Conservation (phyloP, 148 eudicot species). For the Limonium bicolor region DNA sequence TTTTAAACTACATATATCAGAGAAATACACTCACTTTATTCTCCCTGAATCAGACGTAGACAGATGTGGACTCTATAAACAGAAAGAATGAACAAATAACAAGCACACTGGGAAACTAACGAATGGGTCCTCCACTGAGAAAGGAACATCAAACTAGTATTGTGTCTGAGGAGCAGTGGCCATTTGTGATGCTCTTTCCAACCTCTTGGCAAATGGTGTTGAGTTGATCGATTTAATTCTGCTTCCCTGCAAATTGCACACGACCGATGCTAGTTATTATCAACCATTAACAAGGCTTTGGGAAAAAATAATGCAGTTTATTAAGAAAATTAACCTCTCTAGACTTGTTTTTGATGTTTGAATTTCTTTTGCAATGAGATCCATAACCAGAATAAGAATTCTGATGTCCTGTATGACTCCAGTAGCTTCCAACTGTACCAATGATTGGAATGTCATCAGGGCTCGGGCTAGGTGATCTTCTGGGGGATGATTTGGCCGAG, state of each 20-base stretch:
- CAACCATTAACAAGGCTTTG: not conserved
- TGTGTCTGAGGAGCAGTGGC: conserved; percentile 3
- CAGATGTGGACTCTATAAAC: too few species aligned
- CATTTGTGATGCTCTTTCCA: conserved; percentile 31
- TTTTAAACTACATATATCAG: too few species aligned
- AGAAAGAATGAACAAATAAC: too few species aligned
- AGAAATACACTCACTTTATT: too few species aligned
- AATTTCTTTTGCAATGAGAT: conserved; percentile 2
- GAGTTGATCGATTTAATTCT: conserved; percentile 16
- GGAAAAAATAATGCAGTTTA: not conserved
- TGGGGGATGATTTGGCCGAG: conserved; percentile 26
- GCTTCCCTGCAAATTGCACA: conserved; percentile 21
- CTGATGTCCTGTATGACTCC: conserved; percentile 32
- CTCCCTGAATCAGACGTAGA: too few species aligned
- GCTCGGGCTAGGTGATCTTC: conserved; percentile 23
- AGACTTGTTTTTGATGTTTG: conserved; percentile 16
- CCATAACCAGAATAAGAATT: conserved; percentile 14
- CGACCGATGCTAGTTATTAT: not conserved
- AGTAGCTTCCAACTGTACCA: conserved; percentile 61
- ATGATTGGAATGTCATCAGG: conserved; percentile 40
- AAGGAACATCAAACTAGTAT: not conserved
- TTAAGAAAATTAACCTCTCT: conserved; percentile 15
- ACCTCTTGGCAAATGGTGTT: conserved; percentile 29
- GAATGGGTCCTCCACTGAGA: too few species aligned
- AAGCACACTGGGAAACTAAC: too few species aligned